These are phyloP conservation scores for Neurospora tetraspora DNA, from an alignment of 495 filamentous ascomycete species.

Conservation along the genomic window DNA sequence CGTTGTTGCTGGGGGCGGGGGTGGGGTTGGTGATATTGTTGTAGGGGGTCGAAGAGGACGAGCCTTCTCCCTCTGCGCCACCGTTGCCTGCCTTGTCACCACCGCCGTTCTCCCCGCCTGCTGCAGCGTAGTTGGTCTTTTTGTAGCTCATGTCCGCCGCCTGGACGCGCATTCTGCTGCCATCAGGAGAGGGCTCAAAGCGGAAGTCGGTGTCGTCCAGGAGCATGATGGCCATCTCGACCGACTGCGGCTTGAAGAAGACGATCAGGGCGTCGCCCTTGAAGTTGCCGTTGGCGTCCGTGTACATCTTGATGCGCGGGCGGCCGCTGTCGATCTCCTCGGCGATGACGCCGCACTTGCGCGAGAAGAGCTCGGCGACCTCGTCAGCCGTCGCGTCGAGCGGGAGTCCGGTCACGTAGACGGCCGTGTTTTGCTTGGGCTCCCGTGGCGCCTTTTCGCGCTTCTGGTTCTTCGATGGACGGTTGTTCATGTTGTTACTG, in stretches of 20 bases:
- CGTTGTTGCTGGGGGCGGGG: conserved; percentile 7
- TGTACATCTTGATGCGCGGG: conserved; percentile 89
- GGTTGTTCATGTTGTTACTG: conserved; percentile 12
- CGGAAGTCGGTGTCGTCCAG: conserved; percentile 85
- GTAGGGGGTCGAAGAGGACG: conserved; percentile 26
- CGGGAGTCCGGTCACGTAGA: conserved; percentile 84
- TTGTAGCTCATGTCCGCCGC: conserved; percentile 86
- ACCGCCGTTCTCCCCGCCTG: conserved; percentile 3
- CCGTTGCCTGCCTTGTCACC: conserved; percentile 10
- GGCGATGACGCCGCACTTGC: conserved; percentile 83
- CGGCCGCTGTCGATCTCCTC: conserved; percentile 80
- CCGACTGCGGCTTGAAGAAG: conserved; percentile 87
- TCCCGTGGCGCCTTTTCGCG: conserved; percentile 20
- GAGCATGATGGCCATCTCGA: conserved; percentile 80
- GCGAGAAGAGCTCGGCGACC: conserved; percentile 70
- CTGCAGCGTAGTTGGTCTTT: conserved; percentile 39
- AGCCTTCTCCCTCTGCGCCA: conserved; percentile 11
- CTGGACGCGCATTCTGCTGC: conserved; percentile 65
- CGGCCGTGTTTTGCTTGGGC: conserved; percentile 71
- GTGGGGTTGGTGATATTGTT: conserved; percentile 30
- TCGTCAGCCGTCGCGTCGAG: conserved; percentile 68
- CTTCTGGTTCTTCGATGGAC: conserved; percentile 18
- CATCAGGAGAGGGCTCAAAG: conserved; percentile 32
- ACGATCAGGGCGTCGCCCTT: conserved; percentile 92
- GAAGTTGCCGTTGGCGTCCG: conserved; percentile 67